Evolutionary conservation across 257 asterid species (phyloP).

Genomic region (Striga asiatica): DNA sequence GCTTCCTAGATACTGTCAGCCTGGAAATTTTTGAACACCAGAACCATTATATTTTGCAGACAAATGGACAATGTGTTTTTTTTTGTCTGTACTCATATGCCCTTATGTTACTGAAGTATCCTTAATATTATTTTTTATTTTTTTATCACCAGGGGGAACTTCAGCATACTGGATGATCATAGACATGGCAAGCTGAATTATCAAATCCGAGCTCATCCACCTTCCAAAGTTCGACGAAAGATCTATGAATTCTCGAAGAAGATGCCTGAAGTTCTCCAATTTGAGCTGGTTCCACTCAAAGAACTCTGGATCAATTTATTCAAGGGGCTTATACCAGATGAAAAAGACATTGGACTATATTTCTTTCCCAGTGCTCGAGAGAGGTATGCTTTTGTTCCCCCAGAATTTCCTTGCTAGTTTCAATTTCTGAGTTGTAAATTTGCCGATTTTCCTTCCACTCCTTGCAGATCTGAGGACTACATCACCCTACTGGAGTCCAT

Average conservation of each 20-base stretch:
- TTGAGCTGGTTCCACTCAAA: conserved; percentile 34
- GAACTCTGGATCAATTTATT: conserved; percentile 29
- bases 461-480: conserved; percentile 38
- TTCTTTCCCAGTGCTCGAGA: conserved; percentile 38
- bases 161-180: conserved; percentile 22
- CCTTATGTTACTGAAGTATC: neutral
- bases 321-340: conserved; percentile 29
- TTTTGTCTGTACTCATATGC: neutral
- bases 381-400: conserved; percentile 29
- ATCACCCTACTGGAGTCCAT: conserved; percentile 32
- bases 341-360: conserved; percentile 43
- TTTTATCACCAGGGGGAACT: conserved; percentile 45
- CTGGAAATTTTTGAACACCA: too few species aligned
- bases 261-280: conserved; percentile 49
- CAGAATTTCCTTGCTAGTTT: too few species aligned
- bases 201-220: conserved; percentile 45
- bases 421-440: neutral
- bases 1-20: too few species aligned
- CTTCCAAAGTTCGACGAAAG: conserved; percentile 33
- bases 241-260: conserved; percentile 36
- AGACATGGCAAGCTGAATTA: conserved; percentile 15
- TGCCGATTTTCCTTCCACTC: neutral
- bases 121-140: neutral
- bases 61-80: neutral
- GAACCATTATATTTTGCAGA: neutral